Conservation (phyloP, 2,329 filamentous ascomycete genomes). For the Pseudopyrenochaeta lycopersici region DNA sequence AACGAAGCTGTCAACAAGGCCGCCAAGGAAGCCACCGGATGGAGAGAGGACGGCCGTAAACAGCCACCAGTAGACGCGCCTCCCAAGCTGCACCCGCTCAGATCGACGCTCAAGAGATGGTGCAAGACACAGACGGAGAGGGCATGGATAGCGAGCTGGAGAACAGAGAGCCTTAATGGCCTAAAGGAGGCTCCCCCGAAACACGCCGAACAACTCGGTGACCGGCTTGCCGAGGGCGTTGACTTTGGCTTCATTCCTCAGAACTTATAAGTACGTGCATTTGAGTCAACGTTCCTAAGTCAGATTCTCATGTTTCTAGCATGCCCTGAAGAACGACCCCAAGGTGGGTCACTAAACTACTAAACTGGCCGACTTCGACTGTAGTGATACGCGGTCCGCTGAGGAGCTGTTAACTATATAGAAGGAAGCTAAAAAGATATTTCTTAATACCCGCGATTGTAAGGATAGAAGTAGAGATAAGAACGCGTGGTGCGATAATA, state of each 20-base stretch:
- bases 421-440: conserved; percentile 21
- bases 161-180: conserved; percentile 22
- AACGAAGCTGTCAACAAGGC: no score
- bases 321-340: conserved; percentile 19
- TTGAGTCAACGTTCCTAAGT: conserved; percentile 1
- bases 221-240: conserved; percentile 19
- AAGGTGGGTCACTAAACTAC: conserved; percentile 21
- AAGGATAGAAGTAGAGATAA: conserved; percentile 20
- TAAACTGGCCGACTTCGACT: conserved; percentile 19
- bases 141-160: no score
- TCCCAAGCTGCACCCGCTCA: no score
- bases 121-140: no score
- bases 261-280: conserved; percentile 18
- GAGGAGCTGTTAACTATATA: conserved; percentile 15
- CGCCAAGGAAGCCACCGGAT: no score
- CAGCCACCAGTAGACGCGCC: no score
- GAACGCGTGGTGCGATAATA: conserved; percentile 28
- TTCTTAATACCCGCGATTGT: conserved; percentile 23
- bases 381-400: conserved; percentile 10
- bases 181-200: conserved; percentile 18
- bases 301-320: conserved; percentile 12
- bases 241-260: conserved; percentile 25
- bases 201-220: conserved; percentile 18
- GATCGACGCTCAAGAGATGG: no score
- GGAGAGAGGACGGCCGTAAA: no score